Evolutionary conservation across 345 rosid genomes (phyloP).

Genomic region (Raphanus sativus): DNA sequence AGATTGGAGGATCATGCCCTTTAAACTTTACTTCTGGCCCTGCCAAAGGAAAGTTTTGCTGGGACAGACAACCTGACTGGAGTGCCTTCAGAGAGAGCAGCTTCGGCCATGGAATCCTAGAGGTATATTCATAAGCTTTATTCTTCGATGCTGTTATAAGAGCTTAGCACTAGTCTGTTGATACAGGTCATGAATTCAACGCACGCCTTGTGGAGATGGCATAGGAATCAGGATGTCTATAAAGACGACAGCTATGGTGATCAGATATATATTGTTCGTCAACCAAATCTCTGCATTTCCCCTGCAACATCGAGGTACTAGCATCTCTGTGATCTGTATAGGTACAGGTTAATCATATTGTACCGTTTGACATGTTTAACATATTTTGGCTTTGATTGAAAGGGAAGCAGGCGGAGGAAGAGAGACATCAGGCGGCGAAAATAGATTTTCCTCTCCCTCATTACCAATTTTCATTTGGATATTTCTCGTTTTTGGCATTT

Average conservation of each 20-base stretch:
- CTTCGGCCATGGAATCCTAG: conserved; percentile 87
- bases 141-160: background rate
- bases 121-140: conserved; percentile 44
- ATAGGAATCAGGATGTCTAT: conserved; percentile 72
- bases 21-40: conserved; percentile 68
- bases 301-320: conserved; percentile 31
- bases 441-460: conserved; percentile 8
- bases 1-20: conserved; percentile 69
- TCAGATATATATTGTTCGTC: conserved; percentile 72
- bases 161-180: conserved; percentile 4
- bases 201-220: conserved; percentile 86
- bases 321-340: conserved; percentile 12
- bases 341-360: background rate
- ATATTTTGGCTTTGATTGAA: background rate
- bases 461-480: conserved; percentile 9
- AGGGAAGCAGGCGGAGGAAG: conserved; percentile 19
- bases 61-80: conserved; percentile 82
- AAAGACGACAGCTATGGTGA: conserved; percentile 59
- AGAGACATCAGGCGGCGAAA: conserved; percentile 4
- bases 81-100: conserved; percentile 91
- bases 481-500: background rate
- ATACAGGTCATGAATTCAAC: conserved; percentile 73
- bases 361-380: background rate
- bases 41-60: conserved; percentile 81
- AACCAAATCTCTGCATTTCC: conserved; percentile 51